Base-by-base conservation (phyloP, 352 stramenopile species). In the Pythium aquatile region DNA sequence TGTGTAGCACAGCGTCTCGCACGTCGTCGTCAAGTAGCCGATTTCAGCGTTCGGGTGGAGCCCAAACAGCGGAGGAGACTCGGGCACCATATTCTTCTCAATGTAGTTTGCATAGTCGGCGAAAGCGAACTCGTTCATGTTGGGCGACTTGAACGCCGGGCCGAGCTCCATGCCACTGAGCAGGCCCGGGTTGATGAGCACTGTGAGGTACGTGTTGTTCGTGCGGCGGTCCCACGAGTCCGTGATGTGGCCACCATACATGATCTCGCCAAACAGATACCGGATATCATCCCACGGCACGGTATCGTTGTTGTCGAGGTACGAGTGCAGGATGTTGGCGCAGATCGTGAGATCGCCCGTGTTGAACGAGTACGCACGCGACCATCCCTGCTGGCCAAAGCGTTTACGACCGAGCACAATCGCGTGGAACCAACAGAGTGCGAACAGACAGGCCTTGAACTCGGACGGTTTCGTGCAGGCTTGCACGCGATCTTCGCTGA, bases 241-340 rank as follows among this genome's bases (percentile, higher is more conserved):
- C 11, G 94, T 98, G 62, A 98, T 98, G 67, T 98, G 94, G 10
- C 94, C 94, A 35, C 94, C 94, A 75, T 98, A 98, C 94, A 98
- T 98, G 76, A 98, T 98, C 73, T 98, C 94, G 32, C 94, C 94
- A 69, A 98, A 98, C 47, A 98, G 90, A 69, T 98, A 98, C 14
- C 96, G 88, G 6, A 98, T 66, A 76, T 98, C 96, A 72, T 98
- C 93, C 94, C 94, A 98, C 13, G 94, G 94, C 52, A 98, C 89
- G 48, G 71, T 81, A 7, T 73, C 68, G 63, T 97, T 98, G 73
- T 94, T 95, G 77, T 98, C 91, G 63, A 98, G 68, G 71, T 98
- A 98, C 57, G 84, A 93, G 55, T 91, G 76, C 29, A 98, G 65
- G 46, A 98, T 97, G 61, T 98, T 98, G 33, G 85, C 85, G 69